Conservation (phyloP, 345 rosid species). For the Salix arbutifolia region DNA sequence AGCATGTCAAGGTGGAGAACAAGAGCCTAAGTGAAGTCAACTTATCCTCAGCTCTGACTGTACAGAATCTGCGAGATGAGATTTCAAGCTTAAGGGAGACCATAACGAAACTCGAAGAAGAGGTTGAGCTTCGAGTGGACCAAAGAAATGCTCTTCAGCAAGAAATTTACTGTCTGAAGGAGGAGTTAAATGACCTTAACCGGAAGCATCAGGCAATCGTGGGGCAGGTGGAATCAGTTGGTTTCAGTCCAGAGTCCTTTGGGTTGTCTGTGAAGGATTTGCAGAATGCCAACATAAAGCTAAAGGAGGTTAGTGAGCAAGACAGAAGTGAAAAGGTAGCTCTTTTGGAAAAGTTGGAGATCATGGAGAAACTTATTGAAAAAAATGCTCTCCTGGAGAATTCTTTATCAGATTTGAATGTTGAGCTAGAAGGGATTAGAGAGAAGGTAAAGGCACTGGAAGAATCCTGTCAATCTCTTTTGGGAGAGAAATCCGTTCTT, state of each 20-base stretch:
- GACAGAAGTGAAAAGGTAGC: conserved; percentile 48
- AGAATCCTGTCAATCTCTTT: conserved; percentile 53
- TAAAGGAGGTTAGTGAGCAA: conserved; percentile 51
- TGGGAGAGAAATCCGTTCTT: conserved; percentile 62
- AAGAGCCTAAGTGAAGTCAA: conserved; percentile 56
- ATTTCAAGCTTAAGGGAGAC: conserved; percentile 61
- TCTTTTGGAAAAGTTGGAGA: conserved; percentile 62
- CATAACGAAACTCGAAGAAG: conserved; percentile 81
- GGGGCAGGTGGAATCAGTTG: conserved; percentile 70
- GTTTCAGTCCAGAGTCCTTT: conserved; percentile 55
- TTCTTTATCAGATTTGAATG: conserved; percentile 80
- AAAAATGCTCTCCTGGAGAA: conserved; percentile 78
- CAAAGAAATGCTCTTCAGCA: conserved; percentile 96
- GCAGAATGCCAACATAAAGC: conserved; percentile 55
- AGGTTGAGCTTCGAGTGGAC: conserved; percentile 79
- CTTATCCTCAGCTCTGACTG: conserved; percentile 64
- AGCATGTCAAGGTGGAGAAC: conserved; percentile 51
- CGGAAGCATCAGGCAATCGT: conserved; percentile 55
- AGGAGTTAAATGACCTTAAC: conserved; percentile 73
- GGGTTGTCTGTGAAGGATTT: conserved; percentile 61
- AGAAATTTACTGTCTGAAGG: conserved; percentile 91
- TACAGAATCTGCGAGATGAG: conserved; percentile 63
- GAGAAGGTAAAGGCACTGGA: conserved; percentile 62
- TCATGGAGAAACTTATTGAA: conserved; percentile 75
- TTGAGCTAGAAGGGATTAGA: conserved; percentile 70